phyloP scores from a whole-genome alignment of 192 early-diverging fungal genomes.

The Umbelopsis isabellina region DNA sequence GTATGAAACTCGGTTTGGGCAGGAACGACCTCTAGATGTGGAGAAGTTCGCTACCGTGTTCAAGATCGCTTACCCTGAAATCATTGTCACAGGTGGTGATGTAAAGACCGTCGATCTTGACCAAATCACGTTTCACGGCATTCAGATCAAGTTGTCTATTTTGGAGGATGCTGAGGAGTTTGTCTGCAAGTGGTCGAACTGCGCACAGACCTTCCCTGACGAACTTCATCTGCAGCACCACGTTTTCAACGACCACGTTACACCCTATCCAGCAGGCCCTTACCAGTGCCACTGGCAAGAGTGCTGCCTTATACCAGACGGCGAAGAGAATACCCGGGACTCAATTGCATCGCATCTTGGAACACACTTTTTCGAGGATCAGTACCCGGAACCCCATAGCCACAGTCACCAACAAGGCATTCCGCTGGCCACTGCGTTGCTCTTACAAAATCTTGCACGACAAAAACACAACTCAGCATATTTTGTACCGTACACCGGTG shows the following conservation, averaged over 20 bases:
- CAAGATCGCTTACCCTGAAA: slow-evolving; percentile 41
- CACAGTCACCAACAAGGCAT: slow-evolving; percentile 37
- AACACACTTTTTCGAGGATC: slow-evolving; percentile 42
- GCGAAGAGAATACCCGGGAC: slow-evolving; percentile 33
- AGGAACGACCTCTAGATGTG: slow-evolving; percentile 37
- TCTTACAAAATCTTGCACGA: slow-evolving; percentile 51
- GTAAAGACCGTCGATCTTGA: neutral
- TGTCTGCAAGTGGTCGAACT: slow-evolving; percentile 56
- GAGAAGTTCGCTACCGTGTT: slow-evolving; percentile 37
- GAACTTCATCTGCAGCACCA: slow-evolving; percentile 52
- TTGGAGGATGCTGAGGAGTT: slow-evolving; percentile 36
- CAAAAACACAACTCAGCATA: slow-evolving; percentile 44
- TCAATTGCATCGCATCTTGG: slow-evolving; percentile 49
- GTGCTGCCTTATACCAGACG: slow-evolving; percentile 25
- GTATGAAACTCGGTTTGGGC: slow-evolving; percentile 51
- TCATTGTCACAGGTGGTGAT: neutral
- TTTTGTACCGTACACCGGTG: slow-evolving; percentile 49
- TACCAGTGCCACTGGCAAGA: slow-evolving; percentile 31
- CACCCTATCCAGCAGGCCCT: slow-evolving; percentile 22
- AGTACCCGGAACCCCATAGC: neutral
- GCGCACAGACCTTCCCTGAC: slow-evolving; percentile 41
- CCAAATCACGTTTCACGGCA: slow-evolving; percentile 24
- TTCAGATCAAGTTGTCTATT: slow-evolving; percentile 36
- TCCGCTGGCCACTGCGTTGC: slow-evolving; percentile 49
- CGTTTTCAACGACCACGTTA: slow-evolving; percentile 52